Base-by-base conservation (phyloP, 371 early-diverging fungal genomes). In the Cokeromyces recurvatus region DNA sequence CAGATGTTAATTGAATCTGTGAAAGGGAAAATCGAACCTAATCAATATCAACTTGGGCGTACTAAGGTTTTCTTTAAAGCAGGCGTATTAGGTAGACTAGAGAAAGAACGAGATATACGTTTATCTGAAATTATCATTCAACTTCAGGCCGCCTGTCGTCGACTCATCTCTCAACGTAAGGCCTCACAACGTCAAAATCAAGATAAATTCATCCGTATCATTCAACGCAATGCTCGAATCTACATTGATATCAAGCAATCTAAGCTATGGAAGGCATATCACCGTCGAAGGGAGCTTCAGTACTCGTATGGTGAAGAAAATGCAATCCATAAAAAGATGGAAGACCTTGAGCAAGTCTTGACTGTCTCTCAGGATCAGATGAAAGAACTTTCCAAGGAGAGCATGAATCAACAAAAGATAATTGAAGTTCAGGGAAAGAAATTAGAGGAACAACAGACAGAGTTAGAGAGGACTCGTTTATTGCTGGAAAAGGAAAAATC, bases 61-160 rank as follows among this genome's bases (percentile, higher is more conserved):
- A 91, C 89, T 46, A 99, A 96, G 64, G 94, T 99, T 20, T 99
- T 99, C 64, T 99, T 99, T 86, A 84, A 91, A 9, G 94, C 99
- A 35, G 34, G 41, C 27, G 50, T 83, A 78, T 72, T 96, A 19
- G 97, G 98, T 4, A 95, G 97, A 51, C 73, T 99, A 1, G 99
- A 99, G 73, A 95, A 99, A 54, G 73, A 79, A 10, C 80, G 99
- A 22, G 98, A 99, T 59, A 66, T 74, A 3, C 85, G 84, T 61
- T 78, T 99, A 17, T 68, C 87, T 20, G 81, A 81, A 23, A 82
- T 94, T 34, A 85, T 97, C 29, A 80, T 84, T 23, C 74, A 79
- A 22, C 81, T 98, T 45, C 98, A 98, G 70, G 93, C 95, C 1
- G 62, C 88, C 20, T 86, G 92, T 46, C 86, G 95, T n/a, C 86